Evolutionary conservation across 805 yeast species (phyloP).

Genomic region (Candida golubevii): DNA sequence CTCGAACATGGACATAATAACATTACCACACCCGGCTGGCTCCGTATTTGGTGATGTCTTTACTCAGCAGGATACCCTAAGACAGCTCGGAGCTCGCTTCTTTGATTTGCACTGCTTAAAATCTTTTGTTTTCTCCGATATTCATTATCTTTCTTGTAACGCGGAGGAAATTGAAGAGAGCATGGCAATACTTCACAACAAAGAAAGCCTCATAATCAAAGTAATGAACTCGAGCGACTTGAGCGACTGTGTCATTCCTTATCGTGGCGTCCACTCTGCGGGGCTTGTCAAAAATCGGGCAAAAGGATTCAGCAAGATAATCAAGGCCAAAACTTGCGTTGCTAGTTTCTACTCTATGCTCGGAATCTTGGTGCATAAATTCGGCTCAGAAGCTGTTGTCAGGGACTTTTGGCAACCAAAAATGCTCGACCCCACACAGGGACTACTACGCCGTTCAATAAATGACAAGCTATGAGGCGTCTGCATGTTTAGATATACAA

Average conservation of each 20-base stretch:
- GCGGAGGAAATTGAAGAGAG: slow-evolving; percentile 24
- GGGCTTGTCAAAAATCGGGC: slow-evolving; percentile 16
- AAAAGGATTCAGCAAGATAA: slow-evolving; percentile 11
- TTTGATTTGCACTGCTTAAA: slow-evolving; percentile 22
- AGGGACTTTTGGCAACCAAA: slow-evolving; percentile 17
- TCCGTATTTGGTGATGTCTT: slow-evolving; percentile 5
- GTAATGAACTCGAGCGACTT: slow-evolving; percentile 32
- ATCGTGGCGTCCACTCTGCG: slow-evolving; percentile 24
- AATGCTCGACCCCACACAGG: slow-evolving; percentile 16
- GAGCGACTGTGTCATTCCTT: slow-evolving; percentile 28
- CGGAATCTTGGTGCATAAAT: slow-evolving; percentile 31
- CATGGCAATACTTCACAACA: slow-evolving; percentile 19
- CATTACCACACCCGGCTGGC: slow-evolving; percentile 9
- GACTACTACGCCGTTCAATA: slow-evolving; percentile 25
- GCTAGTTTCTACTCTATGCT: slow-evolving; percentile 38
- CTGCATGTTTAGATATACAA: slow-evolving; percentile 55
- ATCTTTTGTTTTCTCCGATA: slow-evolving; percentile 26
- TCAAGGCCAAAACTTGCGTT: slow-evolving; percentile 23
- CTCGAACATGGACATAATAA: slow-evolving; percentile 18
- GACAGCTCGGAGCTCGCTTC: slow-evolving; percentile 24
- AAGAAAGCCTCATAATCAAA: slow-evolving; percentile 17
- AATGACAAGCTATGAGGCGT: slow-evolving; percentile 1
- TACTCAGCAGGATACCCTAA: slow-evolving; percentile 16
- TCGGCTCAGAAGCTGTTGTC: slow-evolving; percentile 21
- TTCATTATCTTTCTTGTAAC: slow-evolving; percentile 27